phyloP scores from a whole-genome alignment of 192 early-diverging fungal species.

The Rhizophagus sp. region DNA sequence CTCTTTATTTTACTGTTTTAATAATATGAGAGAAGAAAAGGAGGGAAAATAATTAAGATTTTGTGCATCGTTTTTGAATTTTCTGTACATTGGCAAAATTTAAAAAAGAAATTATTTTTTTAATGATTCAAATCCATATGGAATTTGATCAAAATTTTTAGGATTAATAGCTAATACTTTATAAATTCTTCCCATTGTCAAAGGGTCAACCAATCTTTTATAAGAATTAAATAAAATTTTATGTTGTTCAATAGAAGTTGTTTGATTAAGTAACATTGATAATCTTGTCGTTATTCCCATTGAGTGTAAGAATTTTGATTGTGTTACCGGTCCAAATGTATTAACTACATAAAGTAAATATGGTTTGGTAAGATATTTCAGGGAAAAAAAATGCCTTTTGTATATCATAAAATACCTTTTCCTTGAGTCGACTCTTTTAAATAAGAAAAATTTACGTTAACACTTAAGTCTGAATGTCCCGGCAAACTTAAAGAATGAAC shows the following conservation, averaged over 20 bases:
- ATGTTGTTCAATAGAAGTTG: conserved; percentile 46
- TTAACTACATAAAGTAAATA: conserved; percentile 39
- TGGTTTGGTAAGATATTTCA: neutral
- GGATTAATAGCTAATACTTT: conserved; percentile 72
- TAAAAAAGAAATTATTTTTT: neutral
- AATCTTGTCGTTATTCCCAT: conserved; percentile 83
- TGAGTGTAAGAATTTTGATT: conserved; percentile 70
- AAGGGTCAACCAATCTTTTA: conserved; percentile 73
- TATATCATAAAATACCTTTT: conserved; percentile 33
- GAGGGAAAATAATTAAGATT: neutral
- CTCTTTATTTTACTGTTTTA: neutral
- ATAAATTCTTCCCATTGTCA: conserved; percentile 87
- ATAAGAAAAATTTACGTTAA: conserved; percentile 88
- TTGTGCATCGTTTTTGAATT: neutral
- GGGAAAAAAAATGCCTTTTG: neutral
- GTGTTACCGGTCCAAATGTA: conserved; percentile 78
- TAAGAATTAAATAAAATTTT: conserved; percentile 69
- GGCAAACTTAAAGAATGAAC: conserved; percentile 74
- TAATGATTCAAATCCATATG: conserved; percentile 36
- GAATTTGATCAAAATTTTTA: conserved; percentile 23
- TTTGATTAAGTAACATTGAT: conserved; percentile 64
- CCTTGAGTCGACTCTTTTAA: conserved; percentile 59
- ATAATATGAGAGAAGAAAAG: neutral
- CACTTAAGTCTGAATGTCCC: conserved; percentile 86
- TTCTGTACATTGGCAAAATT: neutral